A percentile compares a stretch with the other conserved stretches of the same genome.
Evolutionary conservation across 169 alveolate species (phyloP).

Genomic region (Plasmodium adleri): DNA sequence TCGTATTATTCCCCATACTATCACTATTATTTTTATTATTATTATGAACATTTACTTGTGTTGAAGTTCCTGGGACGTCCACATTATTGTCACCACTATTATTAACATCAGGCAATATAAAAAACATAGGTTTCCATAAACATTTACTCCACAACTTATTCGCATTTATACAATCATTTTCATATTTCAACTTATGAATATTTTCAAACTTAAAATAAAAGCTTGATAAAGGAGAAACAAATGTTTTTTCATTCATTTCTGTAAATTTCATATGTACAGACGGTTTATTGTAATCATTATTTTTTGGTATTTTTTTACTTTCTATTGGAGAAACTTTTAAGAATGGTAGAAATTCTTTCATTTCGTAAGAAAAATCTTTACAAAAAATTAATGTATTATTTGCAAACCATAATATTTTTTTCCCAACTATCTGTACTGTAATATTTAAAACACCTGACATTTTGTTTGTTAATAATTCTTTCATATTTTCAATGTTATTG

Average conservation of each 20-base stretch:
- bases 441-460: constrained; percentile 2
- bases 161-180: constrained; percentile 25
- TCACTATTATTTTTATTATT: too few relatives aligned
- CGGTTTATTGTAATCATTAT: neutral
- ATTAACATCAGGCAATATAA: constrained; percentile 33
- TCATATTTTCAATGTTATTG: constrained; percentile 12
- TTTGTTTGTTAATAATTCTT: constrained; percentile 13
- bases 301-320: neutral
- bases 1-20: neutral
- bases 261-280: constrained; percentile 56
- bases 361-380: constrained; percentile 22
- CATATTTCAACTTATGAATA: constrained; percentile 62
- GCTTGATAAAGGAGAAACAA: constrained; percentile 26
- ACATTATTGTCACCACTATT: too few relatives aligned
- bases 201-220: constrained; percentile 62
- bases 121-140: constrained; percentile 59
- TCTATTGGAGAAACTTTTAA: constrained; percentile 20
- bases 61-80: neutral
- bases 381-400: constrained; percentile 30
- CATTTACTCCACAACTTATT: constrained; percentile 28
- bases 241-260: constrained; percentile 34
- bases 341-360: constrained; percentile 46
- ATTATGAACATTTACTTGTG: constrained; percentile 12
- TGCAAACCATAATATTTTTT: constrained; percentile 57
- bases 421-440: constrained; percentile 66